Evolutionary conservation across 352 stramenopile genomes (phyloP), one percentile per base, ranked within the genome.

Genomic region (Phytophthora kernoviae): DNA sequence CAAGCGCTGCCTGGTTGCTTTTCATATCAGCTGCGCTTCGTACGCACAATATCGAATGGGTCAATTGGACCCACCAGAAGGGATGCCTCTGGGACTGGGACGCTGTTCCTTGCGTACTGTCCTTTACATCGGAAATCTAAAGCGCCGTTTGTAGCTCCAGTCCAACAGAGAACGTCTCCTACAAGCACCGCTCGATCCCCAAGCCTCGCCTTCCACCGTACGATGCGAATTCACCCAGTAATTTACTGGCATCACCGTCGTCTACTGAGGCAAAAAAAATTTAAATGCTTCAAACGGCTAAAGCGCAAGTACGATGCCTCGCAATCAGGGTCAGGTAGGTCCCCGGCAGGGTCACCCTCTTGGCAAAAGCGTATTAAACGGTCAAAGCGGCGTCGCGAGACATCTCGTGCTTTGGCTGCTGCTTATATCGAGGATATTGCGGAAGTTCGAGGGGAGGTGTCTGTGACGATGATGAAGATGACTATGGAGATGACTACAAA

Each of bases 11-110:
- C 53, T 96, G 10, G 36, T 61, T 22, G 82, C 84, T 5, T 96
- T 96, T 64, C 87, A 96, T 58, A 83, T 93, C 17, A 93, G 78
- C 32, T 96, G 87, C 41, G 87, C 81, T 18, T 74, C 73, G 4
- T 77, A 59, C 56, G 84, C 82, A 4, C 60, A 77, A 11, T 91
- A 89, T 61, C 63, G 65, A 20, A 81, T 92, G 50, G 63, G 86
- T 30, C 79, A 91, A 62, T 12, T 79, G 21, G 70, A 77, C n/a
- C 48, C 55, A 22, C 53, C 51, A 5, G 60, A 84, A 26, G 73
- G 17, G 51, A 79, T 52, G 44, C 66, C 10, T 62, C 72, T 34
- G 75, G 53, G 33, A 47, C 26, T 45, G 67, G 70, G 24, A 88
- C 80, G 14, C 46, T 91, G 20, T 93, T 94, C 63, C 42, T 92